Evolutionary conservation across 192 early-diverging fungal genomes (phyloP).

Genomic region (Borealophlyctis nickersoniae): DNA sequence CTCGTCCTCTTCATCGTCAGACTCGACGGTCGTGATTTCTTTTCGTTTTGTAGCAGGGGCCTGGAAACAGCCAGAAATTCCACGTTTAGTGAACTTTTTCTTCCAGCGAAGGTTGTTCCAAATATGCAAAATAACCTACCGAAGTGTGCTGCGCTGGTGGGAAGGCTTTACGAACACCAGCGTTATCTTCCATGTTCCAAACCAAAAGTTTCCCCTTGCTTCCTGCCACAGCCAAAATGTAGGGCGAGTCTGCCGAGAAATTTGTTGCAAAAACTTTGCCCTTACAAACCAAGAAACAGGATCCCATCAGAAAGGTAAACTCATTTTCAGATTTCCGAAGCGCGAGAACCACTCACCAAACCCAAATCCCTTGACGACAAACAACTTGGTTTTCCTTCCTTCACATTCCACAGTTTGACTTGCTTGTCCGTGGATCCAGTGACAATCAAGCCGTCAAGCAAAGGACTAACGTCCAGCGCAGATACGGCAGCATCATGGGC

Average conservation of each 20-base stretch:
- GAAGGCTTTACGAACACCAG: conserved; percentile 73
- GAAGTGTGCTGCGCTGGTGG: conserved; percentile 6
- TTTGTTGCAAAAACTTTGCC: conserved; percentile 77
- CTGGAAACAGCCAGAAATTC: background rate
- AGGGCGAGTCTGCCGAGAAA: conserved; percentile 93
- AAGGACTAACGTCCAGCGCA: conserved; percentile 79
- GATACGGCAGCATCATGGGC: conserved; percentile 91
- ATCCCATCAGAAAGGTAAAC: too few relatives aligned
- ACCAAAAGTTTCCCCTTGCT: conserved; percentile 85
- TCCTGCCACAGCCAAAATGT: conserved; percentile 82
- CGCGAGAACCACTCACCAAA: conserved; percentile 53
- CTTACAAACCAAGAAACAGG: too few relatives aligned
- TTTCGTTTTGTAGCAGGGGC: conserved; percentile 4
- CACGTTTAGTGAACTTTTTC: background rate
- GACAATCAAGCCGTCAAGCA: conserved; percentile 77
- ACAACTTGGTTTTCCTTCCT: conserved; percentile 72
- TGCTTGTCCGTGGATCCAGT: conserved; percentile 88
- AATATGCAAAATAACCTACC: conserved; percentile 4
- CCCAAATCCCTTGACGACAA: conserved; percentile 83
- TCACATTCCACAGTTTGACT: conserved; percentile 92
- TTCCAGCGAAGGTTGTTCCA: background rate
- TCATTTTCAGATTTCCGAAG: too few relatives aligned
- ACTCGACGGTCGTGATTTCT: conserved; percentile 34
- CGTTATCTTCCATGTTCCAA: conserved; percentile 90
- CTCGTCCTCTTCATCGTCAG: conserved; percentile 31